Evolutionary conservation across 768 basidiomycete species (phyloP).

Genomic region (Tricholoma bakamatsutake): DNA sequence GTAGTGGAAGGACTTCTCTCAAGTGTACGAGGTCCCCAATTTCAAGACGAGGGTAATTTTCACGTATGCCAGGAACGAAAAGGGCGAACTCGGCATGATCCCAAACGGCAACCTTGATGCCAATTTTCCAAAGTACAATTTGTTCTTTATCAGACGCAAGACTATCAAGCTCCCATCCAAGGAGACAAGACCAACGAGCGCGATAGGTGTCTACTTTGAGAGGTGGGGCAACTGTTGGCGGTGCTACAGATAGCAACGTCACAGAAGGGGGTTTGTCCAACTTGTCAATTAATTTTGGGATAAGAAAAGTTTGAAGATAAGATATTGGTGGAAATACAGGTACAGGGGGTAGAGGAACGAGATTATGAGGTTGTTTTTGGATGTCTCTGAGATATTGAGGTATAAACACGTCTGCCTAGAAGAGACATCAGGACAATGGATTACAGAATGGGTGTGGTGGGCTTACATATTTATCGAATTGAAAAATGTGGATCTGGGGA

Average conservation of each 20-base stretch:
- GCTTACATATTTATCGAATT: conserved; percentile 42
- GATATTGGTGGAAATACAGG: conserved; percentile 35
- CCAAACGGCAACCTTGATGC: conserved; percentile 31
- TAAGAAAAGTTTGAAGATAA: conserved; percentile 37
- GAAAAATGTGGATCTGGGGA: conserved; percentile 12
- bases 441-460: background rate
- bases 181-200: conserved; percentile 35
- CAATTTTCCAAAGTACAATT: conserved; percentile 38
- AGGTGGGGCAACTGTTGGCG: conserved; percentile 19
- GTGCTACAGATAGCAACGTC: conserved; percentile 25
- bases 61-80: conserved; percentile 34
- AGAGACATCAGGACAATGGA: background rate
- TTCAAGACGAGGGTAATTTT: conserved; percentile 34
- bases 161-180: conserved; percentile 41
- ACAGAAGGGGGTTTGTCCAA: conserved; percentile 16
- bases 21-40: conserved; percentile 41
- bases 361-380: conserved; percentile 37
- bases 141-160: conserved; percentile 34
- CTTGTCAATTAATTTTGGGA: conserved; percentile 29
- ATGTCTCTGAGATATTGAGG: conserved; percentile 46
- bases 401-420: conserved; percentile 41
- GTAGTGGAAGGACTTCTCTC: conserved; percentile 31
- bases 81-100: conserved; percentile 31
- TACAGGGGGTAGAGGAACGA: conserved; percentile 36
- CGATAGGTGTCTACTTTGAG: conserved; percentile 29